Evolutionary conservation across 2,329 filamentous ascomycete species (phyloP).

Genomic region (Albifimbria verrucaria): DNA sequence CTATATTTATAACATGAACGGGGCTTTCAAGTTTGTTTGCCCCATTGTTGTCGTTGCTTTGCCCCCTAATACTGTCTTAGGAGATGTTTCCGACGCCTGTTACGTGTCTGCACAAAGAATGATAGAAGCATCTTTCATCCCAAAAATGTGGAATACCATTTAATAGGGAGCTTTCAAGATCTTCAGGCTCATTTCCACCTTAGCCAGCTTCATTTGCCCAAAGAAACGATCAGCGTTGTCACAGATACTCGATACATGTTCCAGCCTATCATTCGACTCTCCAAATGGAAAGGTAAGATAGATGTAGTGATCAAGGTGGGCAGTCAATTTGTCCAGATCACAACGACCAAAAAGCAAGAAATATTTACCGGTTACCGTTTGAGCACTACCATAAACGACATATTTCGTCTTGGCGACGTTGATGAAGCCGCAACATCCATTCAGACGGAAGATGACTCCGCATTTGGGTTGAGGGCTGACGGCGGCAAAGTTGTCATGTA

Average conservation of each 20-base stretch:
- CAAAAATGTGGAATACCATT: constrained; percentile 62
- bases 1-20: constrained; percentile 74
- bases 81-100: constrained; percentile 62
- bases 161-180: constrained; percentile 63
- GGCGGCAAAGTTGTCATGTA: constrained; percentile 71
- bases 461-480: constrained; percentile 65
- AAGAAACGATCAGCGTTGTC: constrained; percentile 67
- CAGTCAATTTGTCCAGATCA: constrained; percentile 67
- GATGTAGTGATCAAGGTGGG: constrained; percentile 68
- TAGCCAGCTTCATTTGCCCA: constrained; percentile 63
- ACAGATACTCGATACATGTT: constrained; percentile 64
- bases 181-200: constrained; percentile 65
- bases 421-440: constrained; percentile 65
- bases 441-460: constrained; percentile 62
- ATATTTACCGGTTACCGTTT: constrained; percentile 60
- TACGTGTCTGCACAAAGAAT: constrained; percentile 59
- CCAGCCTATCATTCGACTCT: constrained; percentile 61
- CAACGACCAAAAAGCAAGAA: constrained; percentile 66
- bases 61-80: constrained; percentile 15
- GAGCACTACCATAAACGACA: constrained; percentile 65
- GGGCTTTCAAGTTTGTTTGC: constrained; percentile 53
- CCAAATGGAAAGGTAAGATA: constrained; percentile 67
- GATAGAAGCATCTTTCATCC: constrained; percentile 60
- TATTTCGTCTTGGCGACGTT: constrained; percentile 64
- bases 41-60: not conserved